Evolutionary conservation across 2,329 filamentous ascomycete genomes (phyloP).

Genomic region (Alternaria sp.): DNA sequence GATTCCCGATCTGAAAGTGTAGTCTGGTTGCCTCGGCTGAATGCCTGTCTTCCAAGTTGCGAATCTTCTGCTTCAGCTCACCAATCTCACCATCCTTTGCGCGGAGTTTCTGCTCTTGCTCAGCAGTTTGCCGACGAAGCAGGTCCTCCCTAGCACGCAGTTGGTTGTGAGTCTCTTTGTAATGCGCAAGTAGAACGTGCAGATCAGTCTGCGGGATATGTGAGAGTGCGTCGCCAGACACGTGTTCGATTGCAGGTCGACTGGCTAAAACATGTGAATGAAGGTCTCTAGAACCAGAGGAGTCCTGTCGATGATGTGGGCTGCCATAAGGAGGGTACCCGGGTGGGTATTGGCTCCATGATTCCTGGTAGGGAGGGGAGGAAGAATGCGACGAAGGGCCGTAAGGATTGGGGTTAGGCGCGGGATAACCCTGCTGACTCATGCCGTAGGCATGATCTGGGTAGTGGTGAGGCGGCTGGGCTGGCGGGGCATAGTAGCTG

Average conservation of each 20-base stretch:
- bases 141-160: constrained; percentile 57
- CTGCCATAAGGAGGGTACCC: constrained; percentile 44
- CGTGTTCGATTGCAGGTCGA: constrained; percentile 44
- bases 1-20: constrained; percentile 57
- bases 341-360: constrained; percentile 44
- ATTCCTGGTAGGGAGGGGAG: constrained; percentile 46
- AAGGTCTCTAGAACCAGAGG: constrained; percentile 45
- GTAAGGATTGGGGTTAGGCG: constrained; percentile 38
- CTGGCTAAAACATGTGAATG: constrained; percentile 38
- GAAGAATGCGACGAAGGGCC: constrained; percentile 45
- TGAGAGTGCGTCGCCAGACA: constrained; percentile 46
- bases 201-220: constrained; percentile 48
- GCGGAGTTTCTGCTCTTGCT: constrained; percentile 59
- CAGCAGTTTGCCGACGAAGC: constrained; percentile 56
- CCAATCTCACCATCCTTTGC: constrained; percentile 61
- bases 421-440: constrained; percentile 41
- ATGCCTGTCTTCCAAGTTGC: constrained; percentile 57
- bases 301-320: constrained; percentile 47
- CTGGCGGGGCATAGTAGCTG: constrained; percentile 43
- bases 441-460: constrained; percentile 42
- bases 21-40: constrained; percentile 59
- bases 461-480: constrained; percentile 44
- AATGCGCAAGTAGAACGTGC: constrained; percentile 50
- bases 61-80: constrained; percentile 58
- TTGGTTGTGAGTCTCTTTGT: constrained; percentile 59